Conservation (phyloP, 208 protist species). For the Leishmania tropica region DNA sequence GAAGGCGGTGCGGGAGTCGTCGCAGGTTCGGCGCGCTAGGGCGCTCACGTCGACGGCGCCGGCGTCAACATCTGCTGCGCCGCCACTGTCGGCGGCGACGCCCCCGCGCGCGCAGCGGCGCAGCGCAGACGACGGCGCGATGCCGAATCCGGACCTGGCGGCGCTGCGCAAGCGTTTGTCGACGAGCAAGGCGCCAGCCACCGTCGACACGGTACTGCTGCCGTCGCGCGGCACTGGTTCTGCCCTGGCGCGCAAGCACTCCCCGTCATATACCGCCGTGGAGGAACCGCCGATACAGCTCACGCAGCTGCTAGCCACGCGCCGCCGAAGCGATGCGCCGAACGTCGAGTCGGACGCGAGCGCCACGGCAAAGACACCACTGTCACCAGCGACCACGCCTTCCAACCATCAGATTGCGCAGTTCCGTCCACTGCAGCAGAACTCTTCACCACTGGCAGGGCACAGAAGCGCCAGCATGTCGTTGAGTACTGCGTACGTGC, state of each 20-base stretch:
- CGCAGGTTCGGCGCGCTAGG: neutral
- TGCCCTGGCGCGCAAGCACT: neutral
- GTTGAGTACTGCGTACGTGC: constrained; percentile 31
- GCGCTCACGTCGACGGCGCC: constrained; percentile 5
- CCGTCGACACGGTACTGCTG: neutral
- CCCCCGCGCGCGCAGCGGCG: neutral
- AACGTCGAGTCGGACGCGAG: neutral
- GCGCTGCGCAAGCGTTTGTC: neutral
- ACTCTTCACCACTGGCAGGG: neutral
- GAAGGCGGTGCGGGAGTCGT: neutral
- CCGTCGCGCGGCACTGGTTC: neutral
- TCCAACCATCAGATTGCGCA: neutral
- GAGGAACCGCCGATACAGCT: neutral
- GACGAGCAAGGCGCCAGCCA: neutral
- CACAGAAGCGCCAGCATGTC: constrained; percentile 13
- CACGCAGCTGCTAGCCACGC: neutral
- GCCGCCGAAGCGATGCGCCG: neutral
- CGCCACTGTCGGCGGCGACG: neutral
- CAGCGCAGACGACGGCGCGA: neutral
- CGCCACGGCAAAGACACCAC: neutral
- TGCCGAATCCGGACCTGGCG: neutral
- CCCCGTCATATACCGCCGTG: neutral
- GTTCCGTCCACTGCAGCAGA: constrained; percentile 1
- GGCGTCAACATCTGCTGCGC: neutral
- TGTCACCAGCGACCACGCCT: neutral